Evolutionary conservation across 768 basidiomycete species (phyloP).

Genomic region (Auriscalpium orientale): DNA sequence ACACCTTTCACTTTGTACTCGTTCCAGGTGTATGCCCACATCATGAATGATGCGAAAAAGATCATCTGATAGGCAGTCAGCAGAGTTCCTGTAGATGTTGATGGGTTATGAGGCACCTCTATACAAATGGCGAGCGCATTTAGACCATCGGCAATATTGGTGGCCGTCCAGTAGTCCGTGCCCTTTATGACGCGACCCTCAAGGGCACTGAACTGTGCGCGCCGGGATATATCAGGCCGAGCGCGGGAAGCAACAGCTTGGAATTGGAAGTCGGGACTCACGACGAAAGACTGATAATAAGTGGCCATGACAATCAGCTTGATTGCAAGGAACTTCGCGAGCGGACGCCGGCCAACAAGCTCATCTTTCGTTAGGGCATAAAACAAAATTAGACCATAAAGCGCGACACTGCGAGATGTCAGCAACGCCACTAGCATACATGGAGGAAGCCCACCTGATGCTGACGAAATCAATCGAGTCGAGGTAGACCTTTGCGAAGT

Average conservation of each 20-base stretch:
- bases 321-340: slow-evolving; percentile 82
- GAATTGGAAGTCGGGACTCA: slow-evolving; percentile 23
- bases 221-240: background rate
- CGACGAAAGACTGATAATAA: slow-evolving; percentile 78
- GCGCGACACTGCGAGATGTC: slow-evolving; percentile 49
- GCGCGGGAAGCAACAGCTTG: too few relatives aligned
- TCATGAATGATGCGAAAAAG: slow-evolving; percentile 68
- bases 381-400: slow-evolving; percentile 81
- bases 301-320: slow-evolving; percentile 86
- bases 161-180: slow-evolving; percentile 76
- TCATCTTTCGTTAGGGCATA: slow-evolving; percentile 79
- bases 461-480: slow-evolving; percentile 71
- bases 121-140: slow-evolving; percentile 77
- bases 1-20: slow-evolving; percentile 50
- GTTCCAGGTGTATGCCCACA: slow-evolving; percentile 70
- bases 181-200: slow-evolving; percentile 68
- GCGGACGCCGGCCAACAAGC: slow-evolving; percentile 64
- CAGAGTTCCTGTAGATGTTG: background rate
- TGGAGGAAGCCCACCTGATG: slow-evolving; percentile 50
- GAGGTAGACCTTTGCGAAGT: slow-evolving; percentile 65
- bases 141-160: slow-evolving; percentile 80
- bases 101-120: slow-evolving; percentile 45
- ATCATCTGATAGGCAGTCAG: slow-evolving; percentile 54
- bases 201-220: slow-evolving; percentile 52
- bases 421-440: background rate